These are phyloP conservation scores for Ceratopteris richardii DNA, from an alignment of 75 land plant species.

Conservation along the genomic window DNA sequence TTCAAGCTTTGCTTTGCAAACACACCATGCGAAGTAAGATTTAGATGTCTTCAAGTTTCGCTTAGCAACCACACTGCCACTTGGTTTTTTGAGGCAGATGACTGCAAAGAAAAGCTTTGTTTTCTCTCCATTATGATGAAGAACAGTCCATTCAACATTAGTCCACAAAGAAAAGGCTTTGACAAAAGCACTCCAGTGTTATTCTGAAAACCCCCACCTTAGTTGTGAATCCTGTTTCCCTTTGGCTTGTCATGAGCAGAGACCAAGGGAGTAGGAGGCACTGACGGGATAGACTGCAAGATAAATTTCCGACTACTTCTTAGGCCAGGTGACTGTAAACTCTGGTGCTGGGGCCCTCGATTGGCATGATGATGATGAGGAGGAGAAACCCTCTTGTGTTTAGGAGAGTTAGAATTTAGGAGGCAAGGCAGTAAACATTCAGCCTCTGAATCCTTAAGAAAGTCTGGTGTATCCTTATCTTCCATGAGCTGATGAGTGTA, in stretches of 20 bases:
- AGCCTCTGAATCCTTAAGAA: constrained; percentile 42
- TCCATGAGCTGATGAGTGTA: constrained; percentile 13
- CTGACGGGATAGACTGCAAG: constrained; percentile 59
- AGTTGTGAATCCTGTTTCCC: neutral
- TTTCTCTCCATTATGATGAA: too few species aligned
- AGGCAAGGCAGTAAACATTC: constrained; percentile 28
- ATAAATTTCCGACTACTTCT: constrained; percentile 64
- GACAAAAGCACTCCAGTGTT: too few species aligned
- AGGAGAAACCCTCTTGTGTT: constrained; percentile 69
- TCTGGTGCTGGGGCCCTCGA: constrained; percentile 13
- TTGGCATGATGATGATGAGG: constrained; percentile 28
- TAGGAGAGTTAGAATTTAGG: constrained; percentile 63
- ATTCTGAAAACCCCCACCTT: too few species aligned
- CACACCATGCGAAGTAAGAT: too few species aligned
- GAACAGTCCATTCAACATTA: too few species aligned
- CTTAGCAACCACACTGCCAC: too few species aligned
- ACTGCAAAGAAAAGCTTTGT: too few species aligned
- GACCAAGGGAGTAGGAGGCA: constrained; percentile 57
- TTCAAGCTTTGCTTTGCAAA: too few species aligned
- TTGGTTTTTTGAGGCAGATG: too few species aligned
- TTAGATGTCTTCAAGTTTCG: too few species aligned
- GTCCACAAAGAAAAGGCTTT: too few species aligned
- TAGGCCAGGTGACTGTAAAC: constrained; percentile 34
- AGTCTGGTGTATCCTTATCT: constrained; percentile 58
- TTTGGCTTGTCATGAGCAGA: constrained; percentile 11